These are phyloP conservation scores for Nitzschia inconspicua DNA, from an alignment of 108 stramenopile genomes.

Conservation along the genomic window DNA sequence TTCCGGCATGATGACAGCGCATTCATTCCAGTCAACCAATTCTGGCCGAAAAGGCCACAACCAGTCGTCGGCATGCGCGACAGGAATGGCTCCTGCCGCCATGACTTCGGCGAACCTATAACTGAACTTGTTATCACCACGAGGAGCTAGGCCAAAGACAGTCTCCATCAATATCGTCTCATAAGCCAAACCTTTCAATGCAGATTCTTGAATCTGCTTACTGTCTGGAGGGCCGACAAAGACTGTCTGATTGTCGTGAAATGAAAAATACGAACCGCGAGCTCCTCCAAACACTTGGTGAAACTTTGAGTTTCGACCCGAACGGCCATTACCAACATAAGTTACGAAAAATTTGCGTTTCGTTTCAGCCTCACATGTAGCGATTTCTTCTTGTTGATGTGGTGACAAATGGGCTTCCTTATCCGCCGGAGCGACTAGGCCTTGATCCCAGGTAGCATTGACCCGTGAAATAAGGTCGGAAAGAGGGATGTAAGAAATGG, in stretches of 20 bases:
- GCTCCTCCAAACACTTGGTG: neutral
- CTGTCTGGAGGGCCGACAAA: neutral
- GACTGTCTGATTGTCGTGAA: neutral
- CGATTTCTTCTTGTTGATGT: constrained; percentile 12
- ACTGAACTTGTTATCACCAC: constrained; percentile 45
- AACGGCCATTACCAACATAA: neutral
- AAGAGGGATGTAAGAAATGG: constrained; percentile 6
- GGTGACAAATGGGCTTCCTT: neutral
- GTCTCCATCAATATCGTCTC: constrained; percentile 8
- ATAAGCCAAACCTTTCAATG: too few species aligned
- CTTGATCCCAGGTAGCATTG: constrained; percentile 1
- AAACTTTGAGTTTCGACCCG: neutral
- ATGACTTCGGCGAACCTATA: constrained; percentile 43
- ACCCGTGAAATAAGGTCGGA: neutral
- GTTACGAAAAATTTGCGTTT: neutral
- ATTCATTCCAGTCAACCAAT: constrained; percentile 30
- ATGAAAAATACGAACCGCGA: neutral
- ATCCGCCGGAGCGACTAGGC: constrained; percentile 21
- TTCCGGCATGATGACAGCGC: constrained; percentile 31
- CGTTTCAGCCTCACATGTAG: constrained; percentile 3
- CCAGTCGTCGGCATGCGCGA: constrained; percentile 30
- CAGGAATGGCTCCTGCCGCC: constrained; percentile 40
- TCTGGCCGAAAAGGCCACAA: constrained; percentile 33
- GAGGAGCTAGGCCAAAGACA: constrained; percentile 26
- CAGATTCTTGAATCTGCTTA: neutral